Conservation (phyloP, 1,284 basidiomycete species). For the Marasmius fiardii region DNA sequence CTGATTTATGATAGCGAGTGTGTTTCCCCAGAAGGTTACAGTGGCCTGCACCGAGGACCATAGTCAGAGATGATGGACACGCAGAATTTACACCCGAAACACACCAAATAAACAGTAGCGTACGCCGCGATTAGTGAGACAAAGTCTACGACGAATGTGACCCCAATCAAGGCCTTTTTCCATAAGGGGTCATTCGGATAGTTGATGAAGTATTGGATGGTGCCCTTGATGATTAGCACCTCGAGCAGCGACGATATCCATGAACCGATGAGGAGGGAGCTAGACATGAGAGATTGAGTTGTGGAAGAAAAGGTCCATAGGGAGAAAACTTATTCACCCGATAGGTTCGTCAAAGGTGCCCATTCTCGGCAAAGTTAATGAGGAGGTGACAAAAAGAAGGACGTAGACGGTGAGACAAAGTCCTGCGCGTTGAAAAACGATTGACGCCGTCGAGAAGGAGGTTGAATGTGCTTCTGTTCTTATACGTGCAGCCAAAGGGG, state of each 20-base stretch:
- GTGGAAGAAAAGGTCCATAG: no score
- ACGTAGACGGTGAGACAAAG: not conserved
- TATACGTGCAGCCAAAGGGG: no score
- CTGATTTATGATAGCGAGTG: not conserved
- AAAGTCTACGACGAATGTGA: not conserved
- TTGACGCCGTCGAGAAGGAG: not conserved
- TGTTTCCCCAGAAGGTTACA: constrained; percentile 7
- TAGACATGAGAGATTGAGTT: not conserved
- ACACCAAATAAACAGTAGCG: constrained; percentile 9
- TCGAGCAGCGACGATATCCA: constrained; percentile 6
- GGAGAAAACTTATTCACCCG: not conserved
- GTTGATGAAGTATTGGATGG: constrained; percentile 2
- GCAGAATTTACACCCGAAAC: not conserved
- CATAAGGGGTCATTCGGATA: constrained; percentile 2
- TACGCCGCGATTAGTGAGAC: constrained; percentile 1
- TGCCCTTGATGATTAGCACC: not conserved
- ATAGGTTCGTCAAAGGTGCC: not conserved
- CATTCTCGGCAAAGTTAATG: no score
- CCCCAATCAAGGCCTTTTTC: constrained; percentile 4
- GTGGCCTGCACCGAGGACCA: not conserved
- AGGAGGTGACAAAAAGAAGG: no score
- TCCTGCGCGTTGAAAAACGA: not conserved
- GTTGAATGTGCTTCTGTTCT: not conserved
- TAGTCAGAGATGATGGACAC: not conserved
- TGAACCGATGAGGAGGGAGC: constrained; percentile 5